Evolutionary conservation across 441 rosid species (phyloP), one percentile per base, ranked within the genome.

Genomic region (Hypseocharis bilobata): DNA sequence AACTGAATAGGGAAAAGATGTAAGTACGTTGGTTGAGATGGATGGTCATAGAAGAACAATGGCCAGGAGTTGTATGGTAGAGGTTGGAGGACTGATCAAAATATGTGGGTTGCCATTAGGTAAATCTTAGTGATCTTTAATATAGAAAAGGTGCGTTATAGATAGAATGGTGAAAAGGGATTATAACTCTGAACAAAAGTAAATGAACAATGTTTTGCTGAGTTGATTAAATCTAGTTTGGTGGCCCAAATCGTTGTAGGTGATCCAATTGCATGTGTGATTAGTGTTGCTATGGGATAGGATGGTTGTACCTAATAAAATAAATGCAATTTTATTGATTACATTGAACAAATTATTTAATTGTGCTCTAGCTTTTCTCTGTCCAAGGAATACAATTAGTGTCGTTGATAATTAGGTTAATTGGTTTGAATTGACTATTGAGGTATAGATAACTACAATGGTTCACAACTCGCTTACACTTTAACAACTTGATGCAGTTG

Each of bases 401-500:
- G 7, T 45, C 17, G 52, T 22, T 45, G 52, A 45, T 16, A 45
- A 4, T 6, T 2, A 16, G 22, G 22, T 45, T n/a, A 45, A n/a
- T 45, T 45, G n/a, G 6, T 3, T 3, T 45, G 22, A n/a, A 4
- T n/a, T n/a, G n/a, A n/a, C n/a, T n/a, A n/a, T n/a, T 45, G 20
- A 4, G 52, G 52, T n/a, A 14, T 22, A 16, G 22, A 45, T 45
- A 45, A 45, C 52, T n/a, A 45, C 52, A 45, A 45, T 10, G 52
- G 16, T 45, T 45, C 17, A 14, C 7, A 6, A 14, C 44, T 0
- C 13, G 13, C 13, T 38, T 8, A 11, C 13, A 38, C 11, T 38
- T 38, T 38, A 3, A 47, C 54, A 47, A 47, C 54, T n/a, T 47
- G 22, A 47, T 49, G 72, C 34, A 34, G 61, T 65, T 52, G 29